A percentile compares a stretch with the other conserved stretches of the same genome.
Evolutionary conservation across 1,284 basidiomycete genomes (phyloP).

Genomic region (Fomitopsis schrenkii): DNA sequence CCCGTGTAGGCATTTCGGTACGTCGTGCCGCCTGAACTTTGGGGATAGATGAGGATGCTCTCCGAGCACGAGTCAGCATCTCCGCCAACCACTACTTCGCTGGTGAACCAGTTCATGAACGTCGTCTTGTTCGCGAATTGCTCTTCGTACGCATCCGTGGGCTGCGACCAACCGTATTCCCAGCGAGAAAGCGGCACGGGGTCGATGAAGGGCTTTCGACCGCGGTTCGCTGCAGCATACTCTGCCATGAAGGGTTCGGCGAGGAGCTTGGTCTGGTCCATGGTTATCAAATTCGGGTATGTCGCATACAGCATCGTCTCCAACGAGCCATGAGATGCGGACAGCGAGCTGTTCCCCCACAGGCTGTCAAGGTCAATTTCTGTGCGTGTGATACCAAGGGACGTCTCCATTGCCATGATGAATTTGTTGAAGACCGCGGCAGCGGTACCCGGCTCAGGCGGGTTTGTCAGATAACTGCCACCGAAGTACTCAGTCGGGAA

Average conservation of each 20-base stretch:
- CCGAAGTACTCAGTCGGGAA: slow-evolving; percentile 30
- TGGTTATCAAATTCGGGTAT: slow-evolving; percentile 32
- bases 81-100: slow-evolving; percentile 26
- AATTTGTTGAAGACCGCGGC: slow-evolving; percentile 31
- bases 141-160: slow-evolving; percentile 20
- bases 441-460: slow-evolving; percentile 22
- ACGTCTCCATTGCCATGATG: slow-evolving; percentile 29
- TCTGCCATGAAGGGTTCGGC: slow-evolving; percentile 35
- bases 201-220: slow-evolving; percentile 35
- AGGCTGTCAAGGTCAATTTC: slow-evolving; percentile 26
- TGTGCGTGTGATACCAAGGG: slow-evolving; percentile 30
- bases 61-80: slow-evolving; percentile 31
- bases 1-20: slow-evolving; percentile 24
- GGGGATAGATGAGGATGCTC: slow-evolving; percentile 34
- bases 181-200: slow-evolving; percentile 34
- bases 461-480: slow-evolving; percentile 24
- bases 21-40: slow-evolving; percentile 23
- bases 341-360: slow-evolving; percentile 30
- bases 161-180: slow-evolving; percentile 27
- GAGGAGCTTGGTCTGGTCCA: slow-evolving; percentile 33
- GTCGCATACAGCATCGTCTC: slow-evolving; percentile 26
- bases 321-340: slow-evolving; percentile 22
- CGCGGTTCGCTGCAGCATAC: slow-evolving; percentile 32
- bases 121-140: slow-evolving; percentile 25
- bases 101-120: slow-evolving; percentile 35